A percentile compares a stretch with the other conserved stretches of the same genome.
Conservation (phyloP, 108 stramenopile genomes). For the Tribonema minus region DNA sequence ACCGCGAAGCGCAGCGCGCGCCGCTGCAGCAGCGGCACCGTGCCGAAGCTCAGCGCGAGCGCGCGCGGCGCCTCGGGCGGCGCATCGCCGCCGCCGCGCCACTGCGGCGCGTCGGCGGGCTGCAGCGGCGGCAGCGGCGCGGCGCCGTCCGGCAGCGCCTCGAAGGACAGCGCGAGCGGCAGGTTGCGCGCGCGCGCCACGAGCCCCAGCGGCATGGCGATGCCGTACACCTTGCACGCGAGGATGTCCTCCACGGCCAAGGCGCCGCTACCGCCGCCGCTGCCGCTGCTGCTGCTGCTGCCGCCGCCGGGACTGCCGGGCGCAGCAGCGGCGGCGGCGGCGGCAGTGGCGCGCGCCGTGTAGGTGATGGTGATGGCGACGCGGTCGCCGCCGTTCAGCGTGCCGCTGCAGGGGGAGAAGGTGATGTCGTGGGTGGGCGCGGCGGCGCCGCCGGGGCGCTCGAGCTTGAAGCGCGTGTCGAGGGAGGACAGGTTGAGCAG, state of each 20-base stretch:
- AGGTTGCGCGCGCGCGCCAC: slow-evolving; percentile 5
- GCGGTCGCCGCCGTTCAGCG: neutral
- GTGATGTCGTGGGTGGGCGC: neutral
- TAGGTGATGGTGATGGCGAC: neutral
- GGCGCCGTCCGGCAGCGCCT: slow-evolving; percentile 11
- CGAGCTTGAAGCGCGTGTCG: slow-evolving; percentile 19
- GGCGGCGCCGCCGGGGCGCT: slow-evolving; percentile 9
- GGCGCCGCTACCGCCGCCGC: neutral
- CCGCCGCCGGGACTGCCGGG: no score
- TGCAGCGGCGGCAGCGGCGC: slow-evolving; percentile 39
- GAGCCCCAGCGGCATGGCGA: slow-evolving; percentile 48
- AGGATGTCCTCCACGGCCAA: slow-evolving; percentile 45
- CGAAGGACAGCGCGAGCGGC: slow-evolving; percentile 37
- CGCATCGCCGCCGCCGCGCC: neutral
- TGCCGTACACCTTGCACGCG: slow-evolving; percentile 55
- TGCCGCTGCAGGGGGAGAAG: neutral
- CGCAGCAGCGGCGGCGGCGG: neutral
- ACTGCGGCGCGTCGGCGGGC: slow-evolving; percentile 32
- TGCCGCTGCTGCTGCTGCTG: neutral
- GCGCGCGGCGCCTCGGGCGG: slow-evolving; percentile 38
- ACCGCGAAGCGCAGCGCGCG: slow-evolving; percentile 34
- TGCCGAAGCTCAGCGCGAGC: slow-evolving; percentile 19
- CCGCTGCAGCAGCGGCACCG: slow-evolving; percentile 45
- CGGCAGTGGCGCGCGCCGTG: neutral
- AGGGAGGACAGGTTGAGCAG: slow-evolving; percentile 31